Conservation (phyloP, 1,284 basidiomycete genomes). For the Moesziomyces sp. region DNA sequence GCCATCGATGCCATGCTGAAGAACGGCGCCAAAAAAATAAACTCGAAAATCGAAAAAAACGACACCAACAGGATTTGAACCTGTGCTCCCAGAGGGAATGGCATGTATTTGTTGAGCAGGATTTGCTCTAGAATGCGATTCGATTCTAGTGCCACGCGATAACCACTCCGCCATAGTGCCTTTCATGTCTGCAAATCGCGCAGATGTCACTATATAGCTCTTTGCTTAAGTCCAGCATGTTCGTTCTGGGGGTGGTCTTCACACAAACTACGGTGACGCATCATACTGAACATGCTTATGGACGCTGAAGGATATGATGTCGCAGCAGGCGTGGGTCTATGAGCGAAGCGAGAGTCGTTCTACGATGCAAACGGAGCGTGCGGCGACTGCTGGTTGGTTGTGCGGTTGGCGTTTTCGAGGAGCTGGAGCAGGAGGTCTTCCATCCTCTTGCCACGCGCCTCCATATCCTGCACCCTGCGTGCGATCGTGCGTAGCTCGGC, state of each 20-base stretch:
- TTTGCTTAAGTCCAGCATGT: too few relatives aligned
- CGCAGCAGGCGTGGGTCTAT: too few relatives aligned
- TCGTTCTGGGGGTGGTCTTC: too few relatives aligned
- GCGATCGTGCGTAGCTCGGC: conserved; percentile 31
- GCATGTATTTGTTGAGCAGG: conserved; percentile 30
- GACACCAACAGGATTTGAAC: conserved; percentile 49
- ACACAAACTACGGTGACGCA: too few relatives aligned
- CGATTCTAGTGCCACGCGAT: conserved; percentile 46
- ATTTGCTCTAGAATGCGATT: conserved; percentile 17
- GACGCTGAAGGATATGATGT: too few relatives aligned
- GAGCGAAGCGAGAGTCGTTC: too few relatives aligned
- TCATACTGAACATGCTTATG: too few relatives aligned
- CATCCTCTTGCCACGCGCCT: conserved; percentile 43
- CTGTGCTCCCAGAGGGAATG: conserved; percentile 48
- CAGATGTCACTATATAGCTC: too few relatives aligned
- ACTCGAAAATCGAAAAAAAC: conserved; percentile 13
- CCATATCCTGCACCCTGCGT: conserved; percentile 36
- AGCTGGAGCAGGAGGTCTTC: conserved; percentile 40
- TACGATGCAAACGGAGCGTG: too few relatives aligned
- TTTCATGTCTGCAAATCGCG: background rate
- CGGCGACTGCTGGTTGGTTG: too few relatives aligned
- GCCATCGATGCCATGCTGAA: too few relatives aligned
- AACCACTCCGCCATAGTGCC: conserved; percentile 48
- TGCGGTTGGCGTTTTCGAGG: conserved; percentile 15
- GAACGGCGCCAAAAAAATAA: background rate